Conservation (phyloP, 768 basidiomycete genomes). For the Trametes gibbosa region DNA sequence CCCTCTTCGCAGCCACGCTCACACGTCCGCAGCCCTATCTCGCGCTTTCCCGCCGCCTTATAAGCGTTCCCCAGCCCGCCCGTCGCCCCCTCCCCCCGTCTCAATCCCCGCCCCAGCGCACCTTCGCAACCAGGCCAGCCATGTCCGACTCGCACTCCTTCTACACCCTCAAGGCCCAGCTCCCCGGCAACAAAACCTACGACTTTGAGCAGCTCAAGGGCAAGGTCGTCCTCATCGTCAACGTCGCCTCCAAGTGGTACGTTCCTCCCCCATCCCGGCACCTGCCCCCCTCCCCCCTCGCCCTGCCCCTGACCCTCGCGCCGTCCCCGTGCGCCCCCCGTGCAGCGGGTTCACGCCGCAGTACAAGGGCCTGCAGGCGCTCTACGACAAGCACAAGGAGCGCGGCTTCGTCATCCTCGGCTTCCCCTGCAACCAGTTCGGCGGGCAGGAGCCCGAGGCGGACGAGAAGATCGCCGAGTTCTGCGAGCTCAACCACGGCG, state of each 20-base stretch:
- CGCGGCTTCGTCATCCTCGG: conserved; percentile 76
- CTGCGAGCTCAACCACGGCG: conserved; percentile 82
- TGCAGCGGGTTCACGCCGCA: conserved; percentile 81
- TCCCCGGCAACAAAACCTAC: conserved; percentile 52
- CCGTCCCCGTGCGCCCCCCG: background rate
- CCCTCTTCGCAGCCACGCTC: background rate
- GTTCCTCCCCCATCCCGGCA: conserved; percentile 18
- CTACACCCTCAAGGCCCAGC: conserved; percentile 66
- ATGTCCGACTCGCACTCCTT: conserved; percentile 40
- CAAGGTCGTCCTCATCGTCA: conserved; percentile 77
- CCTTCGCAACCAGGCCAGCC: background rate
- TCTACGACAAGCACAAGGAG: conserved; percentile 82
- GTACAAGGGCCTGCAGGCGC: conserved; percentile 74
- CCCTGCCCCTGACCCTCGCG: background rate
- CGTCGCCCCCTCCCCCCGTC: no score
- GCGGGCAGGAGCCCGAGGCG: conserved; percentile 79
- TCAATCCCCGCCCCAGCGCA: background rate
- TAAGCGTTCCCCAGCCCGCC: no score
- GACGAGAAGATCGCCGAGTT: conserved; percentile 74
- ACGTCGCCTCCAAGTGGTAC: conserved; percentile 74
- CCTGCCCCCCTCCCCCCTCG: background rate
- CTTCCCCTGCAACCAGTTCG: conserved; percentile 95
- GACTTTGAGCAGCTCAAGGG: conserved; percentile 71
- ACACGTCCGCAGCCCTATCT: background rate
- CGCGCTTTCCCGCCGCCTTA: background rate